These are phyloP conservation scores for Grigorovia yakushimaensis DNA, from an alignment of 805 yeast genomes.

Conservation along the genomic window DNA sequence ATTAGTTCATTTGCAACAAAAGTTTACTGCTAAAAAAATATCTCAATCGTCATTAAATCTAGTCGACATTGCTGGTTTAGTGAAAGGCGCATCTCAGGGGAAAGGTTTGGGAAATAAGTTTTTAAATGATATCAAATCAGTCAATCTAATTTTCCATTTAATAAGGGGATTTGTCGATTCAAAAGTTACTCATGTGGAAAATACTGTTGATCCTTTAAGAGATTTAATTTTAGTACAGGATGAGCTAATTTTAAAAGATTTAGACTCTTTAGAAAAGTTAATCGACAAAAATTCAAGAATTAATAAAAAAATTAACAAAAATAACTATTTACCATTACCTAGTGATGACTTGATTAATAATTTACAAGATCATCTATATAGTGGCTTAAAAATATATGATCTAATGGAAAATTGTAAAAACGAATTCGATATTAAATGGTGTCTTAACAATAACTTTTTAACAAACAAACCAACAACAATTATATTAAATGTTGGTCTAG, in stretches of 20 bases:
- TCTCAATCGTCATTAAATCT: constrained; percentile 62
- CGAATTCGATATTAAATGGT: constrained; percentile 48
- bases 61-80: constrained; percentile 75
- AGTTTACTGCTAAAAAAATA: constrained; percentile 53
- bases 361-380: constrained; percentile 44
- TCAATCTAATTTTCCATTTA: constrained; percentile 73
- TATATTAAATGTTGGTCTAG: constrained; percentile 61
- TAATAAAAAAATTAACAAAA: constrained; percentile 32
- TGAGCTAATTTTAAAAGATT: constrained; percentile 68
- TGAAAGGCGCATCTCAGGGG: constrained; percentile 74
- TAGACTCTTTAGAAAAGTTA: constrained; percentile 54
- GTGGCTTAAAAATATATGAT: constrained; percentile 42
- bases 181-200: constrained; percentile 67
- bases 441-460: constrained; percentile 47
- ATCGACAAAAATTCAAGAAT: constrained; percentile 31
- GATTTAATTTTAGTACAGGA: constrained; percentile 68
- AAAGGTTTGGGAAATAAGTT: constrained; percentile 79
- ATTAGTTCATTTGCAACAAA: constrained; percentile 42
- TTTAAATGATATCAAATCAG: constrained; percentile 66
- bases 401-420: constrained; percentile 49
- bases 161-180: constrained; percentile 69
- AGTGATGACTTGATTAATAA: constrained; percentile 36
- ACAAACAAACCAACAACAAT: constrained; percentile 87
- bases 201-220: constrained; percentile 61
- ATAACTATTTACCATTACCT: constrained; percentile 27